Evolutionary conservation across 305 asterid genomes (phyloP), one percentile per base, ranked within the genome.

Genomic region (Plantago lanceolata): DNA sequence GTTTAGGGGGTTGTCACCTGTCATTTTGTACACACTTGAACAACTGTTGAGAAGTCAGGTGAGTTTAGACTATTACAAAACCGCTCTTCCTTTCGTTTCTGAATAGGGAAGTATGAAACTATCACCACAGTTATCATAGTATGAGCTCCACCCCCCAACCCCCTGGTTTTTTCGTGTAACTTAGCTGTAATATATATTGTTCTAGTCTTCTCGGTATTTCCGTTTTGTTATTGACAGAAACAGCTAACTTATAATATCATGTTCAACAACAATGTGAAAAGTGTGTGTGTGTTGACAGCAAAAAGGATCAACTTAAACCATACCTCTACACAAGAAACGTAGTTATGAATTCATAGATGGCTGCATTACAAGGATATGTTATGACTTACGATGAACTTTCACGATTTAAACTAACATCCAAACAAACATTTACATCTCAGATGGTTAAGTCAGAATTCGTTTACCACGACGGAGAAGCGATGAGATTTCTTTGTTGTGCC

Each of bases 21-120:
- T 29, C 57, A 37, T 59, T 31, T 57, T 50, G 55, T 44, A 70
- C 31, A 21, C 49, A 56, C 68, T 40, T 8, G 50, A 54, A 20
- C 35, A 53, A 56, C 49, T 15, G 57, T 61, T 47, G 48, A 53
- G 66, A 75, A 64, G 76, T 66, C 44, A 2, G 45, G 47, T 40
- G 65, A 67, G 59, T 55, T 72, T 71, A 71, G 59, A 33, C 49
- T 19, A 57, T 29, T 43, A 17, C 18, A 57, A 17, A 59, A 26
- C 18, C 51, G 57, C 69, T 67, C 83, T 63, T 75, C 76, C 78
- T 58, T 69, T 73, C 70, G 65, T 19, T 68, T n/a, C 53, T 58
- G 73, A 77, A 74, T 54, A 65, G 79, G 70, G 77, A 74, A 74
- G 75, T 33, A 29, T 33, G 14, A 59, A 57, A 45, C 61, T 18